A percentile compares a stretch with the other conserved stretches of the same genome.
These are phyloP conservation scores for Plicaturopsis crispa DNA, from an alignment of 768 basidiomycete species.

Conservation along the genomic window DNA sequence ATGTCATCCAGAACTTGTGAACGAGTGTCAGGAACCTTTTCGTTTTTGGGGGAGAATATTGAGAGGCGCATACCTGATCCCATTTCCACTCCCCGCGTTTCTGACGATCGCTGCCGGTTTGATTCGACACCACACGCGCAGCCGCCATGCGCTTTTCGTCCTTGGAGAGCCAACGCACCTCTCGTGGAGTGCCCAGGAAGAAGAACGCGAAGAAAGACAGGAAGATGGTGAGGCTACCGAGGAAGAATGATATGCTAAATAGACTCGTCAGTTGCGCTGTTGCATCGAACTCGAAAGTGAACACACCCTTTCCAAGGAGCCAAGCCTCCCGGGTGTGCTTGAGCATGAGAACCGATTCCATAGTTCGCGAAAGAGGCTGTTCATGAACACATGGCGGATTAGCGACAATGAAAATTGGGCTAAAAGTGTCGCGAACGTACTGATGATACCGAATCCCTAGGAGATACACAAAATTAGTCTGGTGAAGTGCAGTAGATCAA, in stretches of 20 bases:
- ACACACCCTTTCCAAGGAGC: slow-evolving; percentile 8
- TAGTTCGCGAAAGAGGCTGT: slow-evolving; percentile 5
- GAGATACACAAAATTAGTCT: no score
- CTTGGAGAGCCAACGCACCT: slow-evolving; percentile 6
- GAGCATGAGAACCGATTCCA: slow-evolving; percentile 4
- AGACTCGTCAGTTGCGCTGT: no score
- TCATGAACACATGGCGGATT: no score
- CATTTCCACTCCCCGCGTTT: slow-evolving; percentile 5
- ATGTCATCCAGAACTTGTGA: no score
- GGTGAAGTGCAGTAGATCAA: no score
- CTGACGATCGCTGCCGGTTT: slow-evolving; percentile 7
- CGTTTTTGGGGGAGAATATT: no score
- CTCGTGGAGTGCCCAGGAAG: slow-evolving; percentile 7
- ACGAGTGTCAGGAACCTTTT: no score
- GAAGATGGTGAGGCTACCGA: slow-evolving; percentile 6
- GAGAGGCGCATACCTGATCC: slow-evolving; percentile 5
- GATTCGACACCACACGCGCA: slow-evolving; percentile 5
- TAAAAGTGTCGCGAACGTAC: no score
- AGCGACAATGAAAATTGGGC: no score
- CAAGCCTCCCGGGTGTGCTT: slow-evolving; percentile 4
- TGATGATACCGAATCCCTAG: slow-evolving; percentile 8
- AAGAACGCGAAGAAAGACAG: slow-evolving; percentile 6
- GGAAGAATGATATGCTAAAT: slow-evolving; percentile 7
- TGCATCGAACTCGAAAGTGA: not conserved
- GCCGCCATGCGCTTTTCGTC: slow-evolving; percentile 5